Conservation (phyloP, 345 rosid species). For the Brassica rapa region DNA sequence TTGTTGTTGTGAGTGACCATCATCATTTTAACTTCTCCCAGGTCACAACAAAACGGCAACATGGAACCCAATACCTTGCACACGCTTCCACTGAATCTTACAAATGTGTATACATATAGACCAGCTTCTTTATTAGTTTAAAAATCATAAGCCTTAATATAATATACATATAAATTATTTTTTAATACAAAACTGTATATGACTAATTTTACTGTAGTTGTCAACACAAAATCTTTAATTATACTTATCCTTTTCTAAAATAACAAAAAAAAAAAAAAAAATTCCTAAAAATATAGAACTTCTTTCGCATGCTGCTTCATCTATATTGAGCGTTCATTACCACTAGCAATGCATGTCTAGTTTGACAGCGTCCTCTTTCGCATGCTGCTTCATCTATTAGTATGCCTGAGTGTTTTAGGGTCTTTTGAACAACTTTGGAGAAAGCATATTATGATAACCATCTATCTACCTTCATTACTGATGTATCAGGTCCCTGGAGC, state of each 20-base stretch:
- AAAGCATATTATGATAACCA: background rate
- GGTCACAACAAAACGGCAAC: slow-evolving; percentile 31
- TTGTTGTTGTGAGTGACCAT: slow-evolving; percentile 15
- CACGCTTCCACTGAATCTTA: slow-evolving; percentile 17
- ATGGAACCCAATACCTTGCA: slow-evolving; percentile 29
- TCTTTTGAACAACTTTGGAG: background rate
- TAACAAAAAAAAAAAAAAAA: no score
- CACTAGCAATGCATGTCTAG: background rate
- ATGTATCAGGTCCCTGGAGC: slow-evolving; percentile 79
- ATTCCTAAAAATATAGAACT: no score
- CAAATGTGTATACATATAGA: background rate
- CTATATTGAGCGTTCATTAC: background rate
- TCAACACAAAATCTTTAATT: background rate
- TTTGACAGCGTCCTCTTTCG: background rate
- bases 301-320: no score
- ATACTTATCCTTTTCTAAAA: no score
- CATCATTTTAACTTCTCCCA: slow-evolving; percentile 32
- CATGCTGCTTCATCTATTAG: background rate
- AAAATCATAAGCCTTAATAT: background rate
- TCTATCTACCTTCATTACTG: slow-evolving; percentile 9
- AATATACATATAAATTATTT: background rate
- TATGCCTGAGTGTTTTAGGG: background rate
- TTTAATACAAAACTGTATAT: no score
- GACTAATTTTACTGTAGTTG: background rate
- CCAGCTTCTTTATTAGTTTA: slow-evolving; percentile 11